phyloP scores from a whole-genome alignment of 129 eudicot genomes.

The Saposhnikovia divaricata region DNA sequence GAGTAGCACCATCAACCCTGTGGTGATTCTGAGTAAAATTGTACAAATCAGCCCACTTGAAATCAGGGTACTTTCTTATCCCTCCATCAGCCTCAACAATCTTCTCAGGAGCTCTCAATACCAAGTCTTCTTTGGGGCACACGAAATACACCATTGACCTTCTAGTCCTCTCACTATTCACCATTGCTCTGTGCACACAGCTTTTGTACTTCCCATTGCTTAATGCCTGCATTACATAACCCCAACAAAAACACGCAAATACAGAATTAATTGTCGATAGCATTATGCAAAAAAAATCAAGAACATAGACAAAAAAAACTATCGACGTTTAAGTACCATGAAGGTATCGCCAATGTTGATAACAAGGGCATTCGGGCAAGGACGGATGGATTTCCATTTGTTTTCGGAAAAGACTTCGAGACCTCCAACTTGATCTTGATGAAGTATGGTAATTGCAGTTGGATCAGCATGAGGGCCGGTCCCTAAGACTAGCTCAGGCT shows the following conservation, averaged over 20 bases:
- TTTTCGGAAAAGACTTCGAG: constrained; percentile 42
- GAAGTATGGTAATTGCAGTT: constrained; percentile 51
- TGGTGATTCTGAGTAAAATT: constrained; percentile 33
- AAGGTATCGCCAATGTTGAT: constrained; percentile 79
- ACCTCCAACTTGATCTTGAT: constrained; percentile 75
- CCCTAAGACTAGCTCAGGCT: constrained; percentile 44
- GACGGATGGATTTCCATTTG: constrained; percentile 48
- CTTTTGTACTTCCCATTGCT: constrained; percentile 57
- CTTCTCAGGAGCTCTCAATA: constrained; percentile 34
- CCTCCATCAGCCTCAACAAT: constrained; percentile 14
- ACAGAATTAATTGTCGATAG: neutral
- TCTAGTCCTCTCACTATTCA: constrained; percentile 31
- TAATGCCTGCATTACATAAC: constrained; percentile 35
- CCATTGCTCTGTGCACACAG: constrained; percentile 52
- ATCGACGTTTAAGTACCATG: constrained; percentile 15
- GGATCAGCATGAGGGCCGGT: constrained; percentile 77
- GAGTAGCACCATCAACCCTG: constrained; percentile 16
- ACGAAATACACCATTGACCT: constrained; percentile 41
- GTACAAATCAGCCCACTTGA: constrained; percentile 37
- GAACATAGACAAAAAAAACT: neutral
- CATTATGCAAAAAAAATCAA: neutral
- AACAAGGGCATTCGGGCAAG: constrained; percentile 45
- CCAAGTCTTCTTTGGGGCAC: constrained; percentile 45
- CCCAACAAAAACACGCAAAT: neutral
- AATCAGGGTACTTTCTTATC: constrained; percentile 34